Evolutionary conservation across 352 stramenopile genomes (phyloP), one percentile per base, ranked within the genome.

Genomic region (Pythium sp.): DNA sequence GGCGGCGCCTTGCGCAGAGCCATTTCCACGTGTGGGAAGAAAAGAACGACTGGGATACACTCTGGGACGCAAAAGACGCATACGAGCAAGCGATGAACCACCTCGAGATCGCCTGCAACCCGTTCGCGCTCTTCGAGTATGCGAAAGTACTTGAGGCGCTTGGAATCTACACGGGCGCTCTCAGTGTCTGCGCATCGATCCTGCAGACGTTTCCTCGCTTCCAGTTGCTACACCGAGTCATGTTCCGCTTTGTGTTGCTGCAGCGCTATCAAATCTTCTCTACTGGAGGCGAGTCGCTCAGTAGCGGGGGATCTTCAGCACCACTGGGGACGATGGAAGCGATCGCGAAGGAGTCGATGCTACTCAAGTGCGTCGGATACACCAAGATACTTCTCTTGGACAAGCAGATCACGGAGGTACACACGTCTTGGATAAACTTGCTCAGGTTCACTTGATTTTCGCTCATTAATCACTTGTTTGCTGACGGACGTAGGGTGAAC

Each of bases 11-110:
- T 8, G 82, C 81, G 11, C 78, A 90, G 47, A 83, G 81, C 47
- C 81, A 89, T 55, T 84, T 76, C 43, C 69, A 75, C 43, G 62
- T 71, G 18, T 92, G 81, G 75, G 60, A 82, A 38, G 51, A 65
- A 14, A 79, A 61, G 11, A 72, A 78, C 5, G 76, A 91, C 34
- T 94, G 86, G 84, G 74, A 86, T 14, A 63, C 71, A 15, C 71
- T 92, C 8, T 94, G 84, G 82, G 79, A 89, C 43, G 77, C 81
- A 28, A 83, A 82, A 34, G 77, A 65, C 26, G 72, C 77, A 8
- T 90, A 82, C 60, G 82, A 92, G 22, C 76, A 90, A 70, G 79
- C 79, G 22, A 62, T 91, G 15, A 78, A 51, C 20, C 72, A 79
- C 43, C 38, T 91, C 9, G 82, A 90, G 53, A 80, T 87, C 12